Conservation (phyloP, 768 basidiomycete species). For the Agrocybe pediades region DNA sequence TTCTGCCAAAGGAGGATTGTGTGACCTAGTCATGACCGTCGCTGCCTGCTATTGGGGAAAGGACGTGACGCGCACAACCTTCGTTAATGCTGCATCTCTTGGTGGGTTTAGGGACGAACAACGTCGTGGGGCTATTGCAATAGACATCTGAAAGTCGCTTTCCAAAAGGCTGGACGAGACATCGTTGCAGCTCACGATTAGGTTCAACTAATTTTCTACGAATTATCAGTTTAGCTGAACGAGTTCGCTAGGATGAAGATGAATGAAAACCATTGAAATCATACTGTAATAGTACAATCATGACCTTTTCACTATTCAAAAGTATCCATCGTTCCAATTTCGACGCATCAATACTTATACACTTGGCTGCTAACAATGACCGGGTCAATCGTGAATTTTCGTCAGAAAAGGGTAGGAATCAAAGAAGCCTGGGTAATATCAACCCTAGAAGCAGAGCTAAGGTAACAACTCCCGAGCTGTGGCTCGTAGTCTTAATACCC, state of each 20-base stretch:
- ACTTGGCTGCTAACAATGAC: too few relatives aligned
- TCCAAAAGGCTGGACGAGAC: not conserved
- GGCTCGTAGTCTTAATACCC: not conserved
- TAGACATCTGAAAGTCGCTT: conserved; percentile 24
- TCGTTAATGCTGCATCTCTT: conserved; percentile 35
- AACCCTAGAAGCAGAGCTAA: not conserved
- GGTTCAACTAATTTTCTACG: not conserved
- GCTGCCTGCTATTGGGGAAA: conserved; percentile 9
- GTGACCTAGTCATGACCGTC: conserved; percentile 14
- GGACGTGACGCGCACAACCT: conserved; percentile 15
- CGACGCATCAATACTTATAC: too few relatives aligned
- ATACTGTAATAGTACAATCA: too few relatives aligned
- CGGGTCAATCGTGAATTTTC: not conserved
- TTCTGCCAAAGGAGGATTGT: conserved; percentile 14
- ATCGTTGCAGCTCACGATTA: not conserved
- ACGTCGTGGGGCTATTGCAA: conserved; percentile 26
- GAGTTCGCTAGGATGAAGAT: too few relatives aligned
- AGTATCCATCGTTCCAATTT: too few relatives aligned
- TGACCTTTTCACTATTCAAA: too few relatives aligned
- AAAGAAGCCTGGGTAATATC: not conserved
- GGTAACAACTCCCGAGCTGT: not conserved
- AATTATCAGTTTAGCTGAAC: too few relatives aligned
- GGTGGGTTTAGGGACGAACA: conserved; percentile 22
- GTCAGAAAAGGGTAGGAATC: not conserved
- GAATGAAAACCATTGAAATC: too few relatives aligned